Percentiles rank a stretch among this genome's conserved stretches.
Conservation (phyloP, 2,329 filamentous ascomycete species). For the Botrytis fabae region DNA sequence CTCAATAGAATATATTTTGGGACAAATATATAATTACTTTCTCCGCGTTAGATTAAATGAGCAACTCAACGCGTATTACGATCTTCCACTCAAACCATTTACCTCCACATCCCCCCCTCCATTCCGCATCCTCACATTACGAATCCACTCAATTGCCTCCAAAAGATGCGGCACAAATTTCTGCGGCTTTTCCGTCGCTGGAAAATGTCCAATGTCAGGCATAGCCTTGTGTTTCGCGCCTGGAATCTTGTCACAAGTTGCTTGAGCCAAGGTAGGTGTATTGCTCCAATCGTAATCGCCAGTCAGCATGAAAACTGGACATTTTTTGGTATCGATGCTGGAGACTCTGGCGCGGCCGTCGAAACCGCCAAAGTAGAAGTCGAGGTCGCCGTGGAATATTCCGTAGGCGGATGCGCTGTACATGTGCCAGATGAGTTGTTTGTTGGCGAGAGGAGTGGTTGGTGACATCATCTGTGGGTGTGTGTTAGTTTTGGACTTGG, state of each 20-base stretch:
- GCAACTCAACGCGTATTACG: neutral
- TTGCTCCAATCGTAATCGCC: slow-evolving; percentile 39
- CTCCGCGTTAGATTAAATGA: neutral
- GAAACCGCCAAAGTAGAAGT: slow-evolving; percentile 54
- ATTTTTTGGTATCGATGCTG: slow-evolving; percentile 49
- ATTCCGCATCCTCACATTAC: neutral
- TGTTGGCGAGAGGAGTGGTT: slow-evolving; percentile 36
- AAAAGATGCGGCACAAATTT: slow-evolving; percentile 3
- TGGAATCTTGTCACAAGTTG: slow-evolving; percentile 12
- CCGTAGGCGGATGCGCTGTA: slow-evolving; percentile 52
- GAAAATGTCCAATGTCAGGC: slow-evolving; percentile 9
- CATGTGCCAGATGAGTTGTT: slow-evolving; percentile 50
- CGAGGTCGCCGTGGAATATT: slow-evolving; percentile 52
- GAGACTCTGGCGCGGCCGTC: slow-evolving; percentile 48
- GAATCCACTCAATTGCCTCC: slow-evolving; percentile 14
- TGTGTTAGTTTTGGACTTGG: neutral
- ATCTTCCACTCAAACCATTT: neutral
- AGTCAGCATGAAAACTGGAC: slow-evolving; percentile 53
- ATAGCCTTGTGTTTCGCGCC: neutral
- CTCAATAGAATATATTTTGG: neutral
- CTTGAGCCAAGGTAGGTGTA: slow-evolving; percentile 25
- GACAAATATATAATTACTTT: neutral
- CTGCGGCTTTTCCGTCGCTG: neutral
- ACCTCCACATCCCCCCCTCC: neutral
- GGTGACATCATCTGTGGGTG: slow-evolving; percentile 9